These are phyloP conservation scores for Sindora glabra DNA, from an alignment of 306 rosid species.

Conservation along the genomic window DNA sequence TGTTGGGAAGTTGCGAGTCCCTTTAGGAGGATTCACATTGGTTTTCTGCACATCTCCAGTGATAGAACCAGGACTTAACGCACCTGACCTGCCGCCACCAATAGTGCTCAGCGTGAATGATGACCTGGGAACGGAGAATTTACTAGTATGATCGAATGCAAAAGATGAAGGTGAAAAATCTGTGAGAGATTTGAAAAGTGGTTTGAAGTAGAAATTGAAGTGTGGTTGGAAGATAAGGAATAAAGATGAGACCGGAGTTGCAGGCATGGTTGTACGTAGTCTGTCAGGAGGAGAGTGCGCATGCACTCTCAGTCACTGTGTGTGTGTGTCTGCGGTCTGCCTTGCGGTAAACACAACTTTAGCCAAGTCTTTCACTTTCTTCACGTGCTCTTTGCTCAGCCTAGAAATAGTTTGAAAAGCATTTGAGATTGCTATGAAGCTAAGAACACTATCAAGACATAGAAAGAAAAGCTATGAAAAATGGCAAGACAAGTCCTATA, in stretches of 20 bases:
- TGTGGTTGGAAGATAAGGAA: conserved; percentile 37
- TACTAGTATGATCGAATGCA: conserved; percentile 12
- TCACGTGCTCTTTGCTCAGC: too few relatives aligned
- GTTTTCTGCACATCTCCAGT: conserved; percentile 49
- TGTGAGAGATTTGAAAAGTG: not conserved
- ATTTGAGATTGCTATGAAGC: too few relatives aligned
- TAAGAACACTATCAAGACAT: too few relatives aligned
- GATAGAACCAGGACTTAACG: conserved; percentile 41
- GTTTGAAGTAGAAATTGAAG: conserved; percentile 14
- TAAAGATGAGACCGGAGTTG: conserved; percentile 22
- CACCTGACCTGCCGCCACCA: conserved; percentile 55
- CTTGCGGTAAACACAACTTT: too few relatives aligned
- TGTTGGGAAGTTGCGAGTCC: conserved; percentile 83
- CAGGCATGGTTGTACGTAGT: conserved; percentile 24
- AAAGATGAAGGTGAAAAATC: conserved; percentile 35
- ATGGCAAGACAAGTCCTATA: too few relatives aligned
- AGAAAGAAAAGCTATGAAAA: too few relatives aligned
- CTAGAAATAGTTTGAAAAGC: too few relatives aligned
- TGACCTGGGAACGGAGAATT: conserved; percentile 17
- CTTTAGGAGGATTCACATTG: conserved; percentile 87
- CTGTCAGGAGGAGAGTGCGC: not conserved
- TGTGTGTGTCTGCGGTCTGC: too few relatives aligned
- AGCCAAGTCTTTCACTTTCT: too few relatives aligned
- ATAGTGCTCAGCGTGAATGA: not conserved
- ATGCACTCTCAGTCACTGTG: too few relatives aligned